A percentile compares a stretch with the other conserved stretches of the same genome.
These are phyloP conservation scores for Alternaria brassicicola DNA, from an alignment of 2,329 filamentous ascomycete genomes.

Conservation along the genomic window DNA sequence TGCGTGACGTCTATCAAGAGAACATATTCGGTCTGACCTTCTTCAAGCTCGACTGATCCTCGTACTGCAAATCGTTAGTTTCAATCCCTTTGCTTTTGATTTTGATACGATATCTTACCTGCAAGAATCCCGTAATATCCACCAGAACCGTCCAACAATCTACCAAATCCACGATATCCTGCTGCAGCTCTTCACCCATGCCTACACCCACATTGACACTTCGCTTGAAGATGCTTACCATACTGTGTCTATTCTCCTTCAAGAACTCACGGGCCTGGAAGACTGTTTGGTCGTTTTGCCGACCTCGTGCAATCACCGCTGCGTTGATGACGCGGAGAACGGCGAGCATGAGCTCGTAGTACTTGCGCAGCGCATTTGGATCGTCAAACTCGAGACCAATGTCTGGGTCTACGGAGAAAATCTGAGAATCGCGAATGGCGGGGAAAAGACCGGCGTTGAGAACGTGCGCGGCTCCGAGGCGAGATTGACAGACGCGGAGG, in stretches of 20 bases:
- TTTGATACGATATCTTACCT: slow-evolving; percentile 62
- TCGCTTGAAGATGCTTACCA: slow-evolving; percentile 89
- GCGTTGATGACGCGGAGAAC: slow-evolving; percentile 82
- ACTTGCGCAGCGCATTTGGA: slow-evolving; percentile 73
- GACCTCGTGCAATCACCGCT: slow-evolving; percentile 78
- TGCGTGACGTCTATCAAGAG: slow-evolving; percentile 2
- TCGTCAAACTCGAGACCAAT: slow-evolving; percentile 79
- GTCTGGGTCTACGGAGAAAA: slow-evolving; percentile 91
- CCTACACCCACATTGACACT: slow-evolving; percentile 73
- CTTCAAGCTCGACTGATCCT: slow-evolving; percentile 36
- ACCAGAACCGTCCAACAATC: slow-evolving; percentile 86
- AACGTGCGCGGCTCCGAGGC: slow-evolving; percentile 83
- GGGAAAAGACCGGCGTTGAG: slow-evolving; percentile 88
- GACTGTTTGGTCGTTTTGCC: slow-evolving; percentile 75
- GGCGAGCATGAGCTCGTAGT: slow-evolving; percentile 82
- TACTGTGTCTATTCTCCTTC: slow-evolving; percentile 78
- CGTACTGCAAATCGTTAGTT: slow-evolving; percentile 31
- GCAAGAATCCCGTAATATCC: slow-evolving; percentile 79
- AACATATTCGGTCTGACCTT: slow-evolving; percentile 32
- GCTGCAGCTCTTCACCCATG: slow-evolving; percentile 62
- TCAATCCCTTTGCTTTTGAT: too few relatives aligned
- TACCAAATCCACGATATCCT: slow-evolving; percentile 75
- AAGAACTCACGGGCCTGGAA: slow-evolving; percentile 81
- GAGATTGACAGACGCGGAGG: slow-evolving; percentile 81
- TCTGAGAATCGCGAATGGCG: slow-evolving; percentile 76